Base-by-base conservation (phyloP, 2,329 filamentous ascomycete genomes). In the Ceratocystis harringtonii region DNA sequence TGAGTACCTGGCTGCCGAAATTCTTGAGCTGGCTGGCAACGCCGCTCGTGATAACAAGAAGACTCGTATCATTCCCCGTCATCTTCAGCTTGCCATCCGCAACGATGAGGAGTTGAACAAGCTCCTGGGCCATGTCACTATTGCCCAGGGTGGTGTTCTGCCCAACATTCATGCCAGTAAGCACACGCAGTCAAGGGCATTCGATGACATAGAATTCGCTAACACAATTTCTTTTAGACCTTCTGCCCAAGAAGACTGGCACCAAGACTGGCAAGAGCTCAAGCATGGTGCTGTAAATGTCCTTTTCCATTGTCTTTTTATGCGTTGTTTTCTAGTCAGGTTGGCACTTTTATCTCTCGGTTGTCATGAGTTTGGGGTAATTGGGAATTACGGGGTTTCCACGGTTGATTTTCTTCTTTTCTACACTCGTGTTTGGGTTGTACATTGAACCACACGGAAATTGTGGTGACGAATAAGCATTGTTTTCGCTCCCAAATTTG, bases 61-160 rank as follows among this genome's bases (percentile, higher is more conserved):
- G 89, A 99, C 92, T 70, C 92, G 94, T 88, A 99, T 99, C 81
- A 99, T 97, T 69, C 94, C 94, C 70, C 91, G 94, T 79, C 94
- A 99, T 80, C 86, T 99, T 61, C 94, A 99, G 83, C 90, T 99
- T 72, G 94, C 94, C 79, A 99, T 99, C 82, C 88, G 94, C 75
- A 96, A 96, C 81, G 92, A 97, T 78, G 92, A 97, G 85, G 94
- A 99, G 81, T 79, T 97, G 89, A 96, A 97, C 89, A 97, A 96
- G 85, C 87, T 95, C 69, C 84, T 96, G 70, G 92, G 92, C 67
- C 90, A 95, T 77, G 91, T 96, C 79, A 96, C 91, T 76, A 96
- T 96, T 74, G 91, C 92, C 77, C 92, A 96, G 81, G 91, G 90
- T 82, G 90, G 90, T 92, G 91, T 96, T 71, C 84, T 96, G 70